phyloP scores from a whole-genome alignment of 257 asterid genomes.

The Primulina tabacum region DNA sequence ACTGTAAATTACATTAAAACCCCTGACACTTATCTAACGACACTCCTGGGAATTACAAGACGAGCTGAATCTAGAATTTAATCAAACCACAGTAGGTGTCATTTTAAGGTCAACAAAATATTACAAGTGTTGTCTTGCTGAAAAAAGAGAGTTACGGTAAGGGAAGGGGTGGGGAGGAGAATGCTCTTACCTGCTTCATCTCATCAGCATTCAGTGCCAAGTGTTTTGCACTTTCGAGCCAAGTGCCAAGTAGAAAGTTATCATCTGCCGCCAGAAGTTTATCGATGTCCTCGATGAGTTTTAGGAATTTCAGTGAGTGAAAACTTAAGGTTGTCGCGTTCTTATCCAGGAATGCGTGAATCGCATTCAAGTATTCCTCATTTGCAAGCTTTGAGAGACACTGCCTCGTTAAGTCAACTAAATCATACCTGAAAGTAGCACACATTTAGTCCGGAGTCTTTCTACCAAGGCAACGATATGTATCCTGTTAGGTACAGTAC shows the following conservation, averaged over 20 bases:
- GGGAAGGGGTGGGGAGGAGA: not conserved
- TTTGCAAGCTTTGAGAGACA: slow-evolving; percentile 90
- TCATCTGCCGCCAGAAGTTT: slow-evolving; percentile 79
- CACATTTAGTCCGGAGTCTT: no score
- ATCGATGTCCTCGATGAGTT: slow-evolving; percentile 86
- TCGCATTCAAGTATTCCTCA: slow-evolving; percentile 71
- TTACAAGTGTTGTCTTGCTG: no score
- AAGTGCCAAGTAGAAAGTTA: slow-evolving; percentile 81
- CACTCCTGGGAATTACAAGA: no score
- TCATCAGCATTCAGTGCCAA: slow-evolving; percentile 59
- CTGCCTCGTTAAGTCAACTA: slow-evolving; percentile 92
- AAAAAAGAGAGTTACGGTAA: not conserved
- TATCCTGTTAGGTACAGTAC: no score
- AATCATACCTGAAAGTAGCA: slow-evolving; percentile 65
- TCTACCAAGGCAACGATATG: no score
- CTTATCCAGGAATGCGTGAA: slow-evolving; percentile 55
- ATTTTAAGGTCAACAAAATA: no score
- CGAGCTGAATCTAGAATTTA: no score
- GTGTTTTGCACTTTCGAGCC: slow-evolving; percentile 85
- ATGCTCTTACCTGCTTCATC: slow-evolving; percentile 57
- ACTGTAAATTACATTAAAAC: no score
- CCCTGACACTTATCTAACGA: no score
- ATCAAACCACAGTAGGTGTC: no score
- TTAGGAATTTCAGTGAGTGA: slow-evolving; percentile 60
- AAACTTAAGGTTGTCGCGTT: slow-evolving; percentile 50